phyloP scores from a whole-genome alignment of 202 grass and related monocot genomes.

The Tripidium arundinaceum region DNA sequence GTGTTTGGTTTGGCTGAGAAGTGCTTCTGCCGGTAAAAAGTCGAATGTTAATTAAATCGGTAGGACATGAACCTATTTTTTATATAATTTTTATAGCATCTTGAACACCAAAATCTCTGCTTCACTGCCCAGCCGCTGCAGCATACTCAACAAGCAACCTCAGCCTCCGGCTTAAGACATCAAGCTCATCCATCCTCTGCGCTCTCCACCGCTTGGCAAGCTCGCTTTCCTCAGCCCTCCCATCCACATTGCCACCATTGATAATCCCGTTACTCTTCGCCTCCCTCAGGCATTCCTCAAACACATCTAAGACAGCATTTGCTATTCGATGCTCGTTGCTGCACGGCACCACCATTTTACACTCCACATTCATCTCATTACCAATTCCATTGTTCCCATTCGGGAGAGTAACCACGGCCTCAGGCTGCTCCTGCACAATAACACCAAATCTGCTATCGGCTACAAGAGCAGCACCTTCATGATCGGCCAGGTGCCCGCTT shows the following conservation, averaged over 20 bases:
- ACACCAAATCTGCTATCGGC: conserved; percentile 27
- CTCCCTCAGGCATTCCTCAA: conserved; percentile 75
- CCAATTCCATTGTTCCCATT: conserved; percentile 7
- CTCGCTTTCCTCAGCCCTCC: conserved; percentile 9
- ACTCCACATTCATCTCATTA: conserved; percentile 25
- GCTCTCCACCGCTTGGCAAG: conserved; percentile 60
- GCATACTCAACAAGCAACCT: conserved; percentile 72
- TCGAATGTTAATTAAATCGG: no score
- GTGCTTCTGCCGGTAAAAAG: no score
- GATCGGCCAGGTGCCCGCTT: conserved; percentile 21
- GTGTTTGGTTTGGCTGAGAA: neutral
- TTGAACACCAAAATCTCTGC: neutral
- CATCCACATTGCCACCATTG: neutral
- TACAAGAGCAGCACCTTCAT: neutral
- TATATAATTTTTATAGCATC: no score
- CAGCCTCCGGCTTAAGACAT: conserved; percentile 61
- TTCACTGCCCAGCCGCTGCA: conserved; percentile 19
- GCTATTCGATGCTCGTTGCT: conserved; percentile 41
- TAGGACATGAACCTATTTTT: no score
- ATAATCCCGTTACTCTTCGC: conserved; percentile 18
- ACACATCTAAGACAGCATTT: conserved; percentile 59
- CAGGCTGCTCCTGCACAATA: conserved; percentile 34
- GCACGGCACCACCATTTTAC: conserved; percentile 25
- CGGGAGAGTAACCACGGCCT: neutral
- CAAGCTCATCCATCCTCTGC: conserved; percentile 62